Evolutionary conservation across 495 filamentous ascomycete genomes (phyloP).

Genomic region (Tuber calosporum): DNA sequence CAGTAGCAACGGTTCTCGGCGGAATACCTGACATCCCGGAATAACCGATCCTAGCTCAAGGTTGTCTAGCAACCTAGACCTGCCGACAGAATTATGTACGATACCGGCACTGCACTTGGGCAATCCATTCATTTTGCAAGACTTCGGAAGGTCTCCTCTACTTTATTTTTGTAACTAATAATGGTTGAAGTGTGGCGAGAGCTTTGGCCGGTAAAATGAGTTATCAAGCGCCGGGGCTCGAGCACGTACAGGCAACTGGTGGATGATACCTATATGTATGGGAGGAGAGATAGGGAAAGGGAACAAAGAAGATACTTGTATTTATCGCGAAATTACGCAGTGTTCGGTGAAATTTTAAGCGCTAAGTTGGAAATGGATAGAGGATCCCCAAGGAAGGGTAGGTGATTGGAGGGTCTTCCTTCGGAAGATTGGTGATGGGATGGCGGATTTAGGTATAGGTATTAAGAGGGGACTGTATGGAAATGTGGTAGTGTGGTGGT

Average conservation of each 20-base stretch:
- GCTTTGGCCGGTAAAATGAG: neutral
- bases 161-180: neutral
- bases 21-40: conserved; percentile 26
- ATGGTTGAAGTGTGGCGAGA: neutral
- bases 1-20: neutral
- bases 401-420: neutral
- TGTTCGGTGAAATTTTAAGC: neutral
- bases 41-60: conserved; percentile 25
- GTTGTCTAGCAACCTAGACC: neutral
- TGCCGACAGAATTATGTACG: neutral
- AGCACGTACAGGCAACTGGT: neutral
- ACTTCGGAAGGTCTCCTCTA: neutral
- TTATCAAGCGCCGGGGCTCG: neutral
- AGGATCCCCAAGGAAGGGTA: neutral
- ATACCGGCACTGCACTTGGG: neutral
- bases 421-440: neutral
- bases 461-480: neutral
- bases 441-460: neutral
- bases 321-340: neutral
- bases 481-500: neutral
- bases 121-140: neutral
- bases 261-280: neutral
- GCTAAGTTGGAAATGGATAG: neutral
- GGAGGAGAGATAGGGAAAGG: neutral
- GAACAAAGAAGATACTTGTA: neutral